These are phyloP conservation scores for Macrolepiota fuliginosa DNA, from an alignment of 768 basidiomycete genomes.

Conservation along the genomic window DNA sequence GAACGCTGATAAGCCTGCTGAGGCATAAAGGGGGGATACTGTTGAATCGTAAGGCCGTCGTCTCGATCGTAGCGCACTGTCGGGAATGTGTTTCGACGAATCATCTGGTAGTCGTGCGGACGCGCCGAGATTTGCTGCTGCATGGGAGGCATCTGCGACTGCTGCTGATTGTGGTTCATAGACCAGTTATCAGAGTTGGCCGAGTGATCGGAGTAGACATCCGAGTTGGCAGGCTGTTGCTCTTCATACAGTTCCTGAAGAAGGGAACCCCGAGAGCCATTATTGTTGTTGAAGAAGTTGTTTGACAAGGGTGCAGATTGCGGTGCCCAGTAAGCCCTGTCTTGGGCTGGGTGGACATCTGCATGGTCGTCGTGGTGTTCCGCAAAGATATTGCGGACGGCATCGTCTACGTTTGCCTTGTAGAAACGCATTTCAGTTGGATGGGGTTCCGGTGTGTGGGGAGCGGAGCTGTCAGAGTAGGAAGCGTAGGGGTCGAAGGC, in stretches of 20 bases:
- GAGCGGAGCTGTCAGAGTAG: conserved; percentile 68
- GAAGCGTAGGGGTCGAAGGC: conserved; percentile 61
- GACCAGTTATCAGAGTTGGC: conserved; percentile 10
- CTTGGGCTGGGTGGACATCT: conserved; percentile 36
- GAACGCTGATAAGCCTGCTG: conserved; percentile 39
- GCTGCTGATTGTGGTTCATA: conserved; percentile 45
- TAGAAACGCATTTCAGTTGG: conserved; percentile 27
- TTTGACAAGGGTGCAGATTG: conserved; percentile 28
- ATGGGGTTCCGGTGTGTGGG: conserved; percentile 56
- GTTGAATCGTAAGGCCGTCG: conserved; percentile 37
- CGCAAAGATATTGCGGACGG: conserved; percentile 52
- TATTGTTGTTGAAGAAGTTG: conserved; percentile 24
- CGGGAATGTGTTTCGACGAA: conserved; percentile 73
- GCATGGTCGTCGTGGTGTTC: conserved; percentile 42
- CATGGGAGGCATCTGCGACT: conserved; percentile 32
- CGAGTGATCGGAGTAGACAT: conserved; percentile 10
- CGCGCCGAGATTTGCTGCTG: conserved; percentile 28
- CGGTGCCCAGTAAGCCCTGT: conserved; percentile 31
- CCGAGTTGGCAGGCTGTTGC: conserved; percentile 5
- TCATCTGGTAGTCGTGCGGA: conserved; percentile 43
- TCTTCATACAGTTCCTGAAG: conserved; percentile 70
- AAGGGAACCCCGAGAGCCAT: conserved; percentile 47
- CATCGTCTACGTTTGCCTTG: conserved; percentile 35
- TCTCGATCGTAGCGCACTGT: conserved; percentile 72
- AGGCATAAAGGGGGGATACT: conserved; percentile 40